phyloP scores from a whole-genome alignment of 441 rosid genomes.

The Pelargonium australe region DNA sequence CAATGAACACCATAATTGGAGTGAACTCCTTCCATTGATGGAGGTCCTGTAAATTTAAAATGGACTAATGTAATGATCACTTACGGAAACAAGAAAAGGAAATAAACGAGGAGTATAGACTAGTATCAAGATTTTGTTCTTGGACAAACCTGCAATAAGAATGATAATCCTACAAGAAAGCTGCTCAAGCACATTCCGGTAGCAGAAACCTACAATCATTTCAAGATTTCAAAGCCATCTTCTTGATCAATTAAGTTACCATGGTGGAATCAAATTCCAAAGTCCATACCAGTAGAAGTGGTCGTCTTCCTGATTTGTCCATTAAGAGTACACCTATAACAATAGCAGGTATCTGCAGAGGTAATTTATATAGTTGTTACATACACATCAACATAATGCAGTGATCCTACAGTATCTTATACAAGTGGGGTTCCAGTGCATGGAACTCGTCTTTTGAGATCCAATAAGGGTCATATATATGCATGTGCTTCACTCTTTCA shows the following conservation, averaged over 20 bases:
- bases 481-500: too few species aligned
- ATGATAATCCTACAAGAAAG: conserved; percentile 18
- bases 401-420: too few species aligned
- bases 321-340: conserved; percentile 16
- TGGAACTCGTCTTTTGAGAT: too few species aligned
- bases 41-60: conserved; percentile 29
- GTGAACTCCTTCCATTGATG: conserved; percentile 31
- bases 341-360: conserved; percentile 16
- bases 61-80: neutral
- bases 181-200: conserved; percentile 16
- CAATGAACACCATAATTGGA: conserved; percentile 35
- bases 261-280: neutral
- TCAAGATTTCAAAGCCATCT: neutral
- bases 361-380: too few species aligned
- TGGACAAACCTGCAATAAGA: conserved; percentile 24
- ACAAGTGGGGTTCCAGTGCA: too few species aligned
- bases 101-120: neutral
- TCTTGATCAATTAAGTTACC: neutral
- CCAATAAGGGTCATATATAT: too few species aligned
- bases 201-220: conserved; percentile 16
- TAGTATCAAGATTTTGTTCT: too few species aligned
- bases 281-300: conserved; percentile 17
- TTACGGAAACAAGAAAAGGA: neutral
- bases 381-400: too few species aligned
- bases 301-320: conserved; percentile 22